phyloP scores from a whole-genome alignment of 1,139 yeast genomes.

The Suhomyces wounanorum region DNA sequence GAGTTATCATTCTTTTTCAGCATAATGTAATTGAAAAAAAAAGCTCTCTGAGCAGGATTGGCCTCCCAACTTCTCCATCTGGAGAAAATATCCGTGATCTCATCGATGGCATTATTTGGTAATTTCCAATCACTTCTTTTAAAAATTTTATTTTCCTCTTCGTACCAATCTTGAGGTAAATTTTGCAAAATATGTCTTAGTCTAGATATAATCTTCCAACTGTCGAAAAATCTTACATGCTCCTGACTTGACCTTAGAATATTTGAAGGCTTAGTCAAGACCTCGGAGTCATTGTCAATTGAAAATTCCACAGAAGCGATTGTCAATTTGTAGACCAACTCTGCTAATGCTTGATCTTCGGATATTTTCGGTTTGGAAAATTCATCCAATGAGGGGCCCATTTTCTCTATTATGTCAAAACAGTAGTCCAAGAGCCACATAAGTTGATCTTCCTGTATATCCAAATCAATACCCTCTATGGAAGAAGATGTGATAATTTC shows the following conservation, averaged over 20 bases:
- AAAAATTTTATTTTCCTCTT: slow-evolving; percentile 24
- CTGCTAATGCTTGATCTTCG: slow-evolving; percentile 30
- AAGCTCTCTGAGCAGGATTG: slow-evolving; percentile 47
- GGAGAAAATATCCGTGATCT: slow-evolving; percentile 60
- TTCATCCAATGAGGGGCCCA: slow-evolving; percentile 26
- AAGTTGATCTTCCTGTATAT: slow-evolving; percentile 36
- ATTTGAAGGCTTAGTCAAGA: slow-evolving; percentile 85
- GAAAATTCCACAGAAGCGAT: slow-evolving; percentile 60
- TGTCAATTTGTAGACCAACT: slow-evolving; percentile 58
- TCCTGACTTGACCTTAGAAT: slow-evolving; percentile 67
- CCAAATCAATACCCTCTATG: slow-evolving; percentile 33
- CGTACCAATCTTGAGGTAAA: slow-evolving; percentile 59
- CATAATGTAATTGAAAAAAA: slow-evolving; percentile 51
- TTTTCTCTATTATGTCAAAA: slow-evolving; percentile 18
- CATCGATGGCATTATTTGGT: slow-evolving; percentile 54
- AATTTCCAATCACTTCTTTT: slow-evolving; percentile 33
- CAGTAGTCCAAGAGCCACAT: slow-evolving; percentile 40
- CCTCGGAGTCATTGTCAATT: slow-evolving; percentile 83
- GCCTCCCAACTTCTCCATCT: slow-evolving; percentile 95
- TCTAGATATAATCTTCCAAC: slow-evolving; percentile 85
- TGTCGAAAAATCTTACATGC: slow-evolving; percentile 77
- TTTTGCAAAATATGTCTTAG: slow-evolving; percentile 68
- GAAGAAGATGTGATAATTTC: slow-evolving; percentile 36
- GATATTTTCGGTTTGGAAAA: slow-evolving; percentile 19
- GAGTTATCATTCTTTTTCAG: slow-evolving; percentile 4